Percentiles rank a stretch among this genome's conserved stretches.
These are phyloP conservation scores for Entonaema liquescens DNA, from an alignment of 495 filamentous ascomycete genomes.

Conservation along the genomic window DNA sequence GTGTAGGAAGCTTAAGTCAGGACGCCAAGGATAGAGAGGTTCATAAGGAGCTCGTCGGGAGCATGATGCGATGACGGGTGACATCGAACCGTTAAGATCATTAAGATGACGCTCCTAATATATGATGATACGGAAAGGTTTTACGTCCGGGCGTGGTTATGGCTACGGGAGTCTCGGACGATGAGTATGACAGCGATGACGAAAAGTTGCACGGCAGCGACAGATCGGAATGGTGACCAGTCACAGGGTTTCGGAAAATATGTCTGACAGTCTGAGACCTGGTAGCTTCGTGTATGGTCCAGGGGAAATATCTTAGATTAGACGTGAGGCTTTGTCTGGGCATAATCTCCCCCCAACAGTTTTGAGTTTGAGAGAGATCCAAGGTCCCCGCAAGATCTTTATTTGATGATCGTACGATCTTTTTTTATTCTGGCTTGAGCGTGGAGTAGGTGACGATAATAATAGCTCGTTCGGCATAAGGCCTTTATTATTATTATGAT, in stretches of 20 bases:
- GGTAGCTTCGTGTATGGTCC: conserved; percentile 23
- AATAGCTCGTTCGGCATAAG: conserved; percentile 29
- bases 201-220: conserved; percentile 29
- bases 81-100: conserved; percentile 11
- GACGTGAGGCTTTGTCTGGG: conserved; percentile 26
- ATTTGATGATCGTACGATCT: conserved; percentile 24
- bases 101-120: conserved; percentile 1
- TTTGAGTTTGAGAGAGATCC: conserved; percentile 20
- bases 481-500: conserved; percentile 6
- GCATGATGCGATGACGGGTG: conserved; percentile 62
- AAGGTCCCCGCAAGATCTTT: conserved; percentile 22
- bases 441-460: conserved; percentile 6
- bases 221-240: conserved; percentile 34
- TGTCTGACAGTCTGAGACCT: conserved; percentile 35
- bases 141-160: conserved; percentile 15
- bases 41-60: conserved; percentile 90
- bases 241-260: conserved; percentile 36
- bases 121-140: conserved; percentile 11
- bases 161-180: conserved; percentile 7
- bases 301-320: conserved; percentile 30
- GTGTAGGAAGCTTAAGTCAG: conserved; percentile 86
- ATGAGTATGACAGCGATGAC: conserved; percentile 35
- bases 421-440: conserved; percentile 6
- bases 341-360: conserved; percentile 16
- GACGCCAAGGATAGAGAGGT: conserved; percentile 84